Evolutionary conservation across 805 yeast species (phyloP), one percentile per base, ranked within the genome.

Genomic region (Komagataella ulmi): DNA sequence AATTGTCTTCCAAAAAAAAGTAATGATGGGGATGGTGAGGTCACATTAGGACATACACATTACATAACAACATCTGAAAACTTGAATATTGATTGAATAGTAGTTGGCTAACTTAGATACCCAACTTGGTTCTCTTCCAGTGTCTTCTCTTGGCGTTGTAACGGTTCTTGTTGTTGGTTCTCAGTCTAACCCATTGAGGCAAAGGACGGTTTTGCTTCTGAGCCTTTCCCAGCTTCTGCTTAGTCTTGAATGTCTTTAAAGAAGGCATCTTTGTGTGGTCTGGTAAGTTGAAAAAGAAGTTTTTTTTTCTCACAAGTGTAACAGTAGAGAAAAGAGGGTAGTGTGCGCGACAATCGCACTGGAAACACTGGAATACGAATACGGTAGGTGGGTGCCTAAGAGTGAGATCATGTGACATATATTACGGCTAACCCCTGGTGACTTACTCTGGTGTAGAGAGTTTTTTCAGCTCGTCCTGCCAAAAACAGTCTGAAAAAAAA

Each of bases 61-160:
- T 19, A 18, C 23, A 18, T 18, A 17, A n/a, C 19, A 44, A 18
- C 47, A 19, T 45, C 47, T 24, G 24, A 47, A 18, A 47, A 14
- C 21, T 17, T 24, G 49, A 47, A 18, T 24, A 30, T 17, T 24
- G 36, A 47, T 21, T 24, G 51, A 40, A 45, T 21, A 24, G 19
- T 19, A n/a, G 14, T n/a, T 24, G 23, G 43, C 44, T 43, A 30
- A 68, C 72, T 87, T 90, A 91, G 83, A 91, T 75, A 83, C 83
- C 81, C 79, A 91, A 83, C 95, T 91, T 91, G 71, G 97, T 91
- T 86, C 98, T 88, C 87, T 97, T 91, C 99, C 99, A 91, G 93
- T 93, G 96, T 84, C 98, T 86, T 88, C 98, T 89, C 89, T 93
- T 93, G 73, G 96, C 95, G 80, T 91, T 91, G 87, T 88, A 88